phyloP scores from a whole-genome alignment of 2,329 filamentous ascomycete genomes.

The Fusarium nanum region DNA sequence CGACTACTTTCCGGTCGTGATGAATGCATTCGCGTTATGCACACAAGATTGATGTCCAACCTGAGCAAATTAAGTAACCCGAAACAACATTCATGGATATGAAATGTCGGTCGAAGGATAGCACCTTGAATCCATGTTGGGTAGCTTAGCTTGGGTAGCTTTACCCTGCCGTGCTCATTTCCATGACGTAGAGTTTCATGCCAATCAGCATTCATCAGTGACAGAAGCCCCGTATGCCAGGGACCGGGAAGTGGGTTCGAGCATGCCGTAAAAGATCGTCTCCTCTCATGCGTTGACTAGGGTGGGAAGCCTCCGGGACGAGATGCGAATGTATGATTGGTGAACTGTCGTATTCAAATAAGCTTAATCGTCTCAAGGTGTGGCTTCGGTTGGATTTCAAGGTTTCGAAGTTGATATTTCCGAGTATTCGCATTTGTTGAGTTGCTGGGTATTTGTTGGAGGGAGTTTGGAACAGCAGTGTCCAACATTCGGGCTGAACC shows the following conservation, averaged over 20 bases:
- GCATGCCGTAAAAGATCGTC: conserved; percentile 5
- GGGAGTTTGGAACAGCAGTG: not conserved
- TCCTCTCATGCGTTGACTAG: conserved; percentile 9
- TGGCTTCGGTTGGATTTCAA: conserved; percentile 18
- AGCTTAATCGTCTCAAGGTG: conserved; percentile 30
- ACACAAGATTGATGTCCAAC: no score
- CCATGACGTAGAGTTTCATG: not conserved
- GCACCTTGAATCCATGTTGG: not conserved
- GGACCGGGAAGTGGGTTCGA: conserved; percentile 18
- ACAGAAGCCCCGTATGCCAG: conserved; percentile 19
- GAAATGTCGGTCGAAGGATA: conserved; percentile 11
- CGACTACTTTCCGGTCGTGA: not conserved
- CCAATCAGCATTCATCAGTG: conserved; percentile 34
- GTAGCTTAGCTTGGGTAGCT: not conserved
- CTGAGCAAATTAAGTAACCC: not conserved
- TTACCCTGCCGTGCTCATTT: conserved; percentile 7
- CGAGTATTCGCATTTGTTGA: not conserved
- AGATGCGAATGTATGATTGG: conserved; percentile 14
- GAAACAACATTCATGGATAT: not conserved
- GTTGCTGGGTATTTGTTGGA: no score
- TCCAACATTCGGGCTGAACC: not conserved
- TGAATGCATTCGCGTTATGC: not conserved
- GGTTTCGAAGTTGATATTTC: not conserved
- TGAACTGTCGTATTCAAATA: conserved; percentile 8
- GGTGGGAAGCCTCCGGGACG: conserved; percentile 3